Evolutionary conservation across 208 protist species (phyloP).

Genomic region (Leishmania braziliensis): DNA sequence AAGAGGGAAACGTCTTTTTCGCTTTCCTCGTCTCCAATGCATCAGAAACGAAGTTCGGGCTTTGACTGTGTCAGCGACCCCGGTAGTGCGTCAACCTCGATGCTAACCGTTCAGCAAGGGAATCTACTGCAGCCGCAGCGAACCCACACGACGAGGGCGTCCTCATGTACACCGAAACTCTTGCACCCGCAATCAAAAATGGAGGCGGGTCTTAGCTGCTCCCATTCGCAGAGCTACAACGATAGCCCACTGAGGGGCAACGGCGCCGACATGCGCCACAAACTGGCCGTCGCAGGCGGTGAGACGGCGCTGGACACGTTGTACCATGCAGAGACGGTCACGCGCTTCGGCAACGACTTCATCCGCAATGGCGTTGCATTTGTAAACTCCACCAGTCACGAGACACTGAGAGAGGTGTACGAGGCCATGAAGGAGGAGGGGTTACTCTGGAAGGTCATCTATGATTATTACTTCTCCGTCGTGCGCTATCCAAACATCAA

Average conservation of each 20-base stretch:
- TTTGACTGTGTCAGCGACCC: background rate
- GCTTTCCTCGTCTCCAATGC: background rate
- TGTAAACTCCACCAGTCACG: slow-evolving; percentile 25
- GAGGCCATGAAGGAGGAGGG: slow-evolving; percentile 72
- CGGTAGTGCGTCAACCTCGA: background rate
- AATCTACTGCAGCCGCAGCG: slow-evolving; percentile 28
- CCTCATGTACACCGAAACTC: slow-evolving; percentile 1
- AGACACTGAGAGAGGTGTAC: slow-evolving; percentile 63
- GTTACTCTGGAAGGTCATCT: slow-evolving; percentile 73
- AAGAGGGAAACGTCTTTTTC: slow-evolving; percentile 4
- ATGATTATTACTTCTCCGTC: slow-evolving; percentile 77
- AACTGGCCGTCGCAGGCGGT: background rate
- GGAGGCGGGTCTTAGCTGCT: background rate
- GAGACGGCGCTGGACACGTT: slow-evolving; percentile 49
- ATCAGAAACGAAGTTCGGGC: background rate
- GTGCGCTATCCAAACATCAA: slow-evolving; percentile 76
- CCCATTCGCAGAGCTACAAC: background rate
- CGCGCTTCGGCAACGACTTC: slow-evolving; percentile 83
- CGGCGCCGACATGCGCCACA: slow-evolving; percentile 9
- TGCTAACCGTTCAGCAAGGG: slow-evolving; percentile 2
- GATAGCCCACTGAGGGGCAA: slow-evolving; percentile 2
- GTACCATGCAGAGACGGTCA: slow-evolving; percentile 52
- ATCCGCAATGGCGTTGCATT: slow-evolving; percentile 85
- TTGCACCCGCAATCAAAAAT: slow-evolving; percentile 17
- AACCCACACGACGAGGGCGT: background rate